Base-by-base conservation (phyloP, 768 basidiomycete species). In the Coprinopsis strossmayeri region DNA sequence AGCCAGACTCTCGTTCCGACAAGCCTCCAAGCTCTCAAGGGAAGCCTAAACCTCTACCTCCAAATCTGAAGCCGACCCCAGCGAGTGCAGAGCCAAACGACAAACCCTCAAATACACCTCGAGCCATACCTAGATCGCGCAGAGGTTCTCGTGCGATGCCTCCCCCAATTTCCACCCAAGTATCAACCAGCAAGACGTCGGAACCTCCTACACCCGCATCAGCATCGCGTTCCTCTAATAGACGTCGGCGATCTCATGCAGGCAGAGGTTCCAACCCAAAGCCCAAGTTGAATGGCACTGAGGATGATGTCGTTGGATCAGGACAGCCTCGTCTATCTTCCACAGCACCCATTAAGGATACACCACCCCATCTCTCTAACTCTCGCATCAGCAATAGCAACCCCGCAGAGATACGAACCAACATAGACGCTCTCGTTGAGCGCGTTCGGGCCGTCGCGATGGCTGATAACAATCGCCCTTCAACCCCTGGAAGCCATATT, bases 381-480 rank as follows among this genome's bases (percentile, higher is more conserved):
- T 34, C 45, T 15, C 44, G 26, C 5, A 32, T 34, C 25, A 35
- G 34, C 25, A 38, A 38, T 18, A 43, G 28, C 3, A 44, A 18
- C 34, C 46, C 68, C 2, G 67, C 69, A 47, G 80, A 79, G 51
- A 70, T 82, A 60, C 75, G 76, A 39, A 73, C 76, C 43, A 76
- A 85, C 53, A 81, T 90, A 44, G 82, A 88, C 60, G 79, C 80
- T n/a, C 70, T 88, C 10, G 87, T 89, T 12, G 85, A 90, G 59
- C 84, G 79, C 45, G 82, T 87, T 10, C 70, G 86, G 41, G 81
- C 85, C 7, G 78, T 80, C 5, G 84, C 85, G 7, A 86, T 88
- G 79, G 81, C 72, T 26, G 71, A 78, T 45, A 71, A 79, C n/a
- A n/a, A n/a, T 57, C 69, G 84, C 37, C 82, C 86, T 11, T 67